phyloP scores from a whole-genome alignment of 257 asterid genomes.

The Parsonsia alboflavescens region DNA sequence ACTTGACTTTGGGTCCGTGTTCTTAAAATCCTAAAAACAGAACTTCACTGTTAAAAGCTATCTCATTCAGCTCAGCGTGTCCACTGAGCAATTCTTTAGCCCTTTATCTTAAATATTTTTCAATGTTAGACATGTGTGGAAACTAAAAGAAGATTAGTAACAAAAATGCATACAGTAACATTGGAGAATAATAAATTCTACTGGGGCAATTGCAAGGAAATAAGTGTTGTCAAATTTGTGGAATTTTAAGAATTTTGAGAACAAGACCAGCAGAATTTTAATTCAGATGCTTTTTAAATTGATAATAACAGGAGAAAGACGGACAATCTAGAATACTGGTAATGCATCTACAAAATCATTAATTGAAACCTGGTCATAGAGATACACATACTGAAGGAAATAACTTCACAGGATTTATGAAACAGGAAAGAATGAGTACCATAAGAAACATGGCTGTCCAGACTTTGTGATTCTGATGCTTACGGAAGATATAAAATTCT shows the following conservation, averaged over 20 bases:
- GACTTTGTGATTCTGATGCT: conserved; percentile 43
- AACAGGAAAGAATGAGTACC: conserved; percentile 27
- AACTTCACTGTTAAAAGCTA: neutral
- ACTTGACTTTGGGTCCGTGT: neutral
- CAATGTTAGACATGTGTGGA: neutral
- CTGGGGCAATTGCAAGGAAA: neutral
- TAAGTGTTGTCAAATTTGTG: neutral
- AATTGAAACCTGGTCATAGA: neutral
- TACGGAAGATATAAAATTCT: conserved; percentile 44
- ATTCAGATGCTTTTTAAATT: neutral
- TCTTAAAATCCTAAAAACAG: neutral
- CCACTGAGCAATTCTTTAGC: neutral
- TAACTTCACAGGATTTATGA: neutral
- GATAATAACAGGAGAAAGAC: neutral
- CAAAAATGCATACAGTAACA: neutral
- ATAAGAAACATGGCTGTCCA: conserved; percentile 52
- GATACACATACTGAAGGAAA: neutral
- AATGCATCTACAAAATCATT: neutral
- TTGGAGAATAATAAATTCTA: neutral
- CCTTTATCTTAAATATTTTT: neutral
- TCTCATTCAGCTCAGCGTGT: neutral
- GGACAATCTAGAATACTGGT: neutral
- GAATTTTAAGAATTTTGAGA: neutral
- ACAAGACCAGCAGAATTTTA: neutral
- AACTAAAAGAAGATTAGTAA: neutral